phyloP scores from a whole-genome alignment of 2,329 filamentous ascomycete genomes.

The Talaromyces sp. region DNA sequence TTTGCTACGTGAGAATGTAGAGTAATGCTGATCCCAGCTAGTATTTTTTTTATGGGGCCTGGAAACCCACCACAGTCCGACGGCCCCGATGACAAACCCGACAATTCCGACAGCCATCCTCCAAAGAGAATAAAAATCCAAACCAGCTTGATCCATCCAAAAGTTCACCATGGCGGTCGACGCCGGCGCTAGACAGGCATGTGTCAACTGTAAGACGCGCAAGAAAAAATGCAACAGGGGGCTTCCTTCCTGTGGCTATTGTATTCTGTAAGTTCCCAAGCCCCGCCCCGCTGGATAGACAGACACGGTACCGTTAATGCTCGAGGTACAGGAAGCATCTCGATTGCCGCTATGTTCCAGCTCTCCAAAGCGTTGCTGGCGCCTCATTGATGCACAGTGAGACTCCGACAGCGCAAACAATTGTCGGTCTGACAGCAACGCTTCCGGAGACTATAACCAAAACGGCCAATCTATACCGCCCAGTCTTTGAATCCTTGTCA shows the following conservation, averaged over 20 bases:
- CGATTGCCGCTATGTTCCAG: neutral
- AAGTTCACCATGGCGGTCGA: neutral
- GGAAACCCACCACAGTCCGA: neutral
- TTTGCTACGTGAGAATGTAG: neutral
- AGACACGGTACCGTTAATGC: neutral
- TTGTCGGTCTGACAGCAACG: neutral
- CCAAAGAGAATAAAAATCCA: neutral
- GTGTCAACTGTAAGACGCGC: neutral
- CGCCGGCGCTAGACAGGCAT: neutral
- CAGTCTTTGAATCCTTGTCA: neutral
- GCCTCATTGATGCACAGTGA: neutral
- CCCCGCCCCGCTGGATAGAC: neutral
- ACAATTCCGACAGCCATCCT: neutral
- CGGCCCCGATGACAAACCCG: neutral
- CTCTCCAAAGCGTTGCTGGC: neutral
- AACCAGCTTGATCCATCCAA: neutral
- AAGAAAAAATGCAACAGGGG: constrained; percentile 4
- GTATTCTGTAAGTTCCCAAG: neutral
- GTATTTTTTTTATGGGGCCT: neutral
- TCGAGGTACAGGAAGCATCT: neutral
- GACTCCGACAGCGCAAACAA: neutral
- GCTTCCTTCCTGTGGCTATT: constrained; percentile 2
- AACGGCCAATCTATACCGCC: neutral
- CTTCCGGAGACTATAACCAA: neutral
- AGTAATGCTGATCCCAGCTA: neutral